Percentiles rank a stretch among this genome's conserved stretches.
These are phyloP conservation scores for Sedum album DNA, from an alignment of 164 flowering plant species.

Conservation along the genomic window DNA sequence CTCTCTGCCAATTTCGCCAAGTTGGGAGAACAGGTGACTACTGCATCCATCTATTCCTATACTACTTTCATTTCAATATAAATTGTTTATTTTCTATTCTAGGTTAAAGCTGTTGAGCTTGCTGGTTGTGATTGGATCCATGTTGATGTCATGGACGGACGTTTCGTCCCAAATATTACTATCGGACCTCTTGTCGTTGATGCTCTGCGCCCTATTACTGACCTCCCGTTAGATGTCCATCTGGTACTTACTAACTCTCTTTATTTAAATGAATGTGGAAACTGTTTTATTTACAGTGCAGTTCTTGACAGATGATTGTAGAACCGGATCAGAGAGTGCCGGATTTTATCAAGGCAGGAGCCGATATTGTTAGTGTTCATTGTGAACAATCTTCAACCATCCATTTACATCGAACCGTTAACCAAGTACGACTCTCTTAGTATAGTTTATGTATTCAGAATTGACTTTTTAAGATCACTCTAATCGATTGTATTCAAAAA, in stretches of 20 bases:
- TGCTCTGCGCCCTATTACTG: constrained; percentile 94
- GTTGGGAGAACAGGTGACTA: constrained; percentile 86
- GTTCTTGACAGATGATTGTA: constrained; percentile 85
- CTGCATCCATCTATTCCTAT: too few relatives aligned
- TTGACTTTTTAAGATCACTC: not conserved
- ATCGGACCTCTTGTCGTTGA: constrained; percentile 98
- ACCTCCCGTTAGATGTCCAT: constrained; percentile 96
- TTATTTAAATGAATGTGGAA: not conserved
- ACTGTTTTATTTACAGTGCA: too few relatives aligned
- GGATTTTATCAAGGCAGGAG: constrained; percentile 97
- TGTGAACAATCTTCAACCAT: constrained; percentile 94
- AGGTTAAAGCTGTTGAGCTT: constrained; percentile 98
- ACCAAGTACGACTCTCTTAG: constrained; percentile 41
- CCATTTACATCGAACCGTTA: constrained; percentile 85
- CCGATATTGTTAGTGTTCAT: constrained; percentile 94
- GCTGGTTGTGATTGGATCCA: constrained; percentile 99
- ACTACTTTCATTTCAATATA: too few relatives aligned
- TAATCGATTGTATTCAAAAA: not conserved
- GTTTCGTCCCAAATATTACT: constrained; percentile 96
- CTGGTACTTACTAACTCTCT: constrained; percentile 41
- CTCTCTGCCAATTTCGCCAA: constrained; percentile 91
- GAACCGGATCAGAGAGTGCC: constrained; percentile 96
- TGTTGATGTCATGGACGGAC: constrained; percentile 99
- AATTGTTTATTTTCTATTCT: too few relatives aligned
- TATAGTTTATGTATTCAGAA: not conserved